Percentiles rank a stretch among this genome's conserved stretches.
phyloP scores from a whole-genome alignment of 2,329 filamentous ascomycete species.

The Chaetothyriales sp. region DNA sequence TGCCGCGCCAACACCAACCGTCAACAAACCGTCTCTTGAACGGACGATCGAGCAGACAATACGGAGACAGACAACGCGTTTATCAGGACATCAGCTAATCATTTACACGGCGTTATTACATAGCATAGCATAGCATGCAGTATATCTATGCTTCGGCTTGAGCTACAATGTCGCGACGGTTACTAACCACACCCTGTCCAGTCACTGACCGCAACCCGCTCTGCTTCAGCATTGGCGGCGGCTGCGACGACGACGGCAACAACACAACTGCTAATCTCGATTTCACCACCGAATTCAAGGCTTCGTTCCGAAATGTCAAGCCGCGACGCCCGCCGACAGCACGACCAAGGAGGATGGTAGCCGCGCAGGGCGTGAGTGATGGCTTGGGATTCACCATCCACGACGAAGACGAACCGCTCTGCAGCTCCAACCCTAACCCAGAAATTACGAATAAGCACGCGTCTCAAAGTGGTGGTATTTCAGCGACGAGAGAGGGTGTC shows the following conservation, averaged over 20 bases:
- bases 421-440: not conserved
- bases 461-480: no score
- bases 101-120: no score
- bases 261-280: conserved; percentile 29
- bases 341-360: no score
- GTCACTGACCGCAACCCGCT: not conserved
- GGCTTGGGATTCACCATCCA: conserved; percentile 25
- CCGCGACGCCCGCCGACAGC: conserved; percentile 20
- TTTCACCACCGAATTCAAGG: conserved; percentile 28
- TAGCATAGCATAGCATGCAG: no score
- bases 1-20: not conserved
- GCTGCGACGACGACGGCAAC: conserved; percentile 2
- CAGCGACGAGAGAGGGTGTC: not conserved
- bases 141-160: no score
- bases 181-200: conserved; percentile 9
- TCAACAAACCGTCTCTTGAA: not conserved
- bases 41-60: not conserved
- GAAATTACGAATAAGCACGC: not conserved
- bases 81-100: no score
- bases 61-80: not conserved
- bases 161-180: conserved; percentile 1
- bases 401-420: conserved; percentile 20
- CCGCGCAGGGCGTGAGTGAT: not conserved
- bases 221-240: not conserved
- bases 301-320: conserved; percentile 15